Evolutionary conservation across 75 land plant species (phyloP).

Genomic region (Azolla pinnata): DNA sequence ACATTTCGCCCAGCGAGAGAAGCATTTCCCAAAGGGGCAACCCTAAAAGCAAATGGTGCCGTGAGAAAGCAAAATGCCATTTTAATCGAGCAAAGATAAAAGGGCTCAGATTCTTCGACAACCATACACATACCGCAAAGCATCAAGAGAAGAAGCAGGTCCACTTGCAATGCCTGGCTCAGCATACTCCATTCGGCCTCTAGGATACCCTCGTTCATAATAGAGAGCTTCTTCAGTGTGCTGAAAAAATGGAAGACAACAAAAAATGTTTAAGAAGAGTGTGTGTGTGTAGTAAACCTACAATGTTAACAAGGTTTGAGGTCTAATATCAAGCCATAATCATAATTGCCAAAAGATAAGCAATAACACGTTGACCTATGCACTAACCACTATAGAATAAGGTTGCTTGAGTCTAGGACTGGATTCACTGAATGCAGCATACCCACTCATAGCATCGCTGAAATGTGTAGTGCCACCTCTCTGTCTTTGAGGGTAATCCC

Average conservation of each 20-base stretch:
- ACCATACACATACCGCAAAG: background rate
- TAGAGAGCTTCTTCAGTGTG: conserved; percentile 5
- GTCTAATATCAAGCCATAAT: background rate
- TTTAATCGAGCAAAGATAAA: background rate
- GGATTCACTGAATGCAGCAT: too few species aligned
- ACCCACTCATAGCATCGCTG: background rate
- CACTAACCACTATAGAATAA: background rate
- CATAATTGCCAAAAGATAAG: background rate
- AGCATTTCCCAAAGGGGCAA: background rate
- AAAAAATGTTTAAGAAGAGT: background rate
- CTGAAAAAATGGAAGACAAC: background rate
- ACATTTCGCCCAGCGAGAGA: background rate
- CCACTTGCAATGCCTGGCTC: background rate
- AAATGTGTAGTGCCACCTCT: background rate
- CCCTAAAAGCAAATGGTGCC: background rate
- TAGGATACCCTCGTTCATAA: conserved; percentile 5
- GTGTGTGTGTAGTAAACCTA: background rate
- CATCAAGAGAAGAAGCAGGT: background rate
- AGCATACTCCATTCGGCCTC: conserved; percentile 2
- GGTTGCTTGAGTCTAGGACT: background rate
- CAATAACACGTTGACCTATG: background rate
- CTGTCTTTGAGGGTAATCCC: background rate
- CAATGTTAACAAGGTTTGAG: background rate
- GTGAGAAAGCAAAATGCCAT: background rate
- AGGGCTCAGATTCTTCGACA: background rate